A percentile compares a stretch with the other conserved stretches of the same genome.
phyloP scores from a whole-genome alignment of 1,139 yeast genomes.

The Blastobotrys elegans region DNA sequence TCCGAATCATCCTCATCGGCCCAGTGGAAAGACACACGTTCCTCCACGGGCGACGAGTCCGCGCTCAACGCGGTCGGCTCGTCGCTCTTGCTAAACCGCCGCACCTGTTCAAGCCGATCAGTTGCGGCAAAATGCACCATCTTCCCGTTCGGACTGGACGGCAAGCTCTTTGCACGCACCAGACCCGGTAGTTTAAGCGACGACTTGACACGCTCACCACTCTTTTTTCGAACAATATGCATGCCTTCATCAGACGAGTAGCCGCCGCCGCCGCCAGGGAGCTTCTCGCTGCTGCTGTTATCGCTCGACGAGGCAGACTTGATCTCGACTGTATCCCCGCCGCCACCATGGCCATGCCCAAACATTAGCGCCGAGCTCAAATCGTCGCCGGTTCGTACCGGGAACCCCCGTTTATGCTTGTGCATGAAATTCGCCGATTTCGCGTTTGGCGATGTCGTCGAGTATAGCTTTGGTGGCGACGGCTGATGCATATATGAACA shows the following conservation, averaged over 20 bases:
- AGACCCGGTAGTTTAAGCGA: slow-evolving; percentile 53
- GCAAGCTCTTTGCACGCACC: slow-evolving; percentile 58
- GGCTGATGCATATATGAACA: background rate
- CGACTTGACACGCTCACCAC: slow-evolving; percentile 76
- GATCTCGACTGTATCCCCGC: background rate
- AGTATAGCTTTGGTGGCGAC: slow-evolving; percentile 9
- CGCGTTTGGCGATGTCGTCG: background rate
- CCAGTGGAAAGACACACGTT: slow-evolving; percentile 30
- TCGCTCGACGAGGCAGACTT: background rate
- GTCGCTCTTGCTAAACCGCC: slow-evolving; percentile 67
- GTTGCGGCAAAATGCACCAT: slow-evolving; percentile 79
- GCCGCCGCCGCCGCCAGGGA: background rate
- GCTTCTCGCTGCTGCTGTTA: background rate
- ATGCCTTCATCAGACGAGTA: slow-evolving; percentile 10
- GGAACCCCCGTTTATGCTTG: slow-evolving; percentile 14
- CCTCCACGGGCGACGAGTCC: slow-evolving; percentile 48
- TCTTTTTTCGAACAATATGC: slow-evolving; percentile 58
- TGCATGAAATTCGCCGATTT: slow-evolving; percentile 13
- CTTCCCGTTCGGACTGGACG: slow-evolving; percentile 71
- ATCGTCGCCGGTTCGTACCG: slow-evolving; percentile 10
- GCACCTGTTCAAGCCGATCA: slow-evolving; percentile 50
- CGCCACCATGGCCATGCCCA: slow-evolving; percentile 9
- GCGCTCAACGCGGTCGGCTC: slow-evolving; percentile 73
- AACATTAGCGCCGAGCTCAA: slow-evolving; percentile 9
- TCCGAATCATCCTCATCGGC: slow-evolving; percentile 30